Evolutionary conservation across 2,329 filamentous ascomycete genomes (phyloP), one percentile per base, ranked within the genome.

Genomic region (Alternaria triticina): DNA sequence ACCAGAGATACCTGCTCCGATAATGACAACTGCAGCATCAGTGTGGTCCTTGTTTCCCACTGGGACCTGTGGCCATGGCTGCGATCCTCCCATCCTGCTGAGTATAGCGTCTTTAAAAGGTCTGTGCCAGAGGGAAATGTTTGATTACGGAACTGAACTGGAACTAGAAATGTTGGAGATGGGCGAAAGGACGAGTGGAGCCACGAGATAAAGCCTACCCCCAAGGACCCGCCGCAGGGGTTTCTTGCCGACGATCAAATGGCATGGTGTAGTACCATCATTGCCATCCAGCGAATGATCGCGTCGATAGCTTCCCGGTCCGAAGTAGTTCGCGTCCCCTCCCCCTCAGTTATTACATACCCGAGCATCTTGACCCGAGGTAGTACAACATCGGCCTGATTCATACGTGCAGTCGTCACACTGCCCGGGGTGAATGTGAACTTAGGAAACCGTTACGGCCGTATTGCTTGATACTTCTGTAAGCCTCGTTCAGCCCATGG

Each of bases 1-100:
- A 83, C 85, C 85, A 61, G 84, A 85, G 30, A 87, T 82, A 0
- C 85, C 85, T 8, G 84, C 86, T 5, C 86, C 86, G 36, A 89
- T 85, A 55, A 88, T 88, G 9, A 87, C 83, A 1, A 88, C 86
- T 3, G 84, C 83, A 1, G 86, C 83, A 64, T 83, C 80, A 8
- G 83, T 85, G 63, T 85, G 83, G 65, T 84, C 81, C 55, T 83
- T 82, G 64, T 87, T 87, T 15, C 83, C 81, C 10, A 84, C 77
- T 1, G 79, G 77, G 13, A 82, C 78, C 65, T 83, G 73, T 0
- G 82, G 82, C 83, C 82, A 84, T 45, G 82, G 82, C 54, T 79
- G 77, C 28, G 79, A 70, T 47, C 77, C 79, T 22, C 75, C 75
- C 81, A 83, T 83, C 9, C 49, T 74, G 17, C 15, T n/a, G 17